phyloP scores from a whole-genome alignment of 2,329 filamentous ascomycete species.

The Pseudomassariella vexata region DNA sequence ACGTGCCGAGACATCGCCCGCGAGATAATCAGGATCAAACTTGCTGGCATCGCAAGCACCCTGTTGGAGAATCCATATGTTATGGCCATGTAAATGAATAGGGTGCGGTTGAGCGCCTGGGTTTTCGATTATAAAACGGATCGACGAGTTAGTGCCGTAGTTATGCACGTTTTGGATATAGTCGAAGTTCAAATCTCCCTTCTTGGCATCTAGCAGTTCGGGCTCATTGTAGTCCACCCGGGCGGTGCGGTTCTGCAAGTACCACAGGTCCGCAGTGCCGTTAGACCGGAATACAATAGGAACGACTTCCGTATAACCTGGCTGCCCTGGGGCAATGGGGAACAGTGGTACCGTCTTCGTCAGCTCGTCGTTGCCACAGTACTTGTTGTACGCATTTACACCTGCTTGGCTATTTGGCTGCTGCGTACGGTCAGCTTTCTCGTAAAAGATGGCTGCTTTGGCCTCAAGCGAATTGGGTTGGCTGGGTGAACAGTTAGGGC shows the following conservation, averaged over 20 bases:
- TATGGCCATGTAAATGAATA: slow-evolving; percentile 45
- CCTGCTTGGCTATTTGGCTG: slow-evolving; percentile 7
- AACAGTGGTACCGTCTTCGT: slow-evolving; percentile 8
- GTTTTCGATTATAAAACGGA: slow-evolving; percentile 24
- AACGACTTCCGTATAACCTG: slow-evolving; percentile 10
- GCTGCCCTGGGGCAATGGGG: slow-evolving; percentile 8
- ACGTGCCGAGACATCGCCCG: no score
- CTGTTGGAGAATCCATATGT: slow-evolving; percentile 37
- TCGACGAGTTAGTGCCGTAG: slow-evolving; percentile 16
- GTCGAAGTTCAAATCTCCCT: slow-evolving; percentile 9
- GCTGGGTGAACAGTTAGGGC: slow-evolving; percentile 13
- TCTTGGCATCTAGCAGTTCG: slow-evolving; percentile 11
- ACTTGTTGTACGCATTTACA: slow-evolving; percentile 9
- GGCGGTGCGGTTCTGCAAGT: slow-evolving; percentile 12
- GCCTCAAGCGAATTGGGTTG: slow-evolving; percentile 9
- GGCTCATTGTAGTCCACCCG: slow-evolving; percentile 16
- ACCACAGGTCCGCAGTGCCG: slow-evolving; percentile 13
- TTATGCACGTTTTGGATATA: slow-evolving; percentile 12
- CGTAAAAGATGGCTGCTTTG: slow-evolving; percentile 13
- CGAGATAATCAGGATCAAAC: no score
- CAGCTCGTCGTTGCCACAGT: slow-evolving; percentile 15
- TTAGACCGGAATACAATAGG: slow-evolving; percentile 13
- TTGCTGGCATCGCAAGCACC: slow-evolving; percentile 13
- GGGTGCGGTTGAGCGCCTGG: slow-evolving; percentile 28
- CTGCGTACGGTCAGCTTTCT: slow-evolving; percentile 9